Conservation (phyloP, 2,329 filamentous ascomycete species). For the Alternaria sp. region DNA sequence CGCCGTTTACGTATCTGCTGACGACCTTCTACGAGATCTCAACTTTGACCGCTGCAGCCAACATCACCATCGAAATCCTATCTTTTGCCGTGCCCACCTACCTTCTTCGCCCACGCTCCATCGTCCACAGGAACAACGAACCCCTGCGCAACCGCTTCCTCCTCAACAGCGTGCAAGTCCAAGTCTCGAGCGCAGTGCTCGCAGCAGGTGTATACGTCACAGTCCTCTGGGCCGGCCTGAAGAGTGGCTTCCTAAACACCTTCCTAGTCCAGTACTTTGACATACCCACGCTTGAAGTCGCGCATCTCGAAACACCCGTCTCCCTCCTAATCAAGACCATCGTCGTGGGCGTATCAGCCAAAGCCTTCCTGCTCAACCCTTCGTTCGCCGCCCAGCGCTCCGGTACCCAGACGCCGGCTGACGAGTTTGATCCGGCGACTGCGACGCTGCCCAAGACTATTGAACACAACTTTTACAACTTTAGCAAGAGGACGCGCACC, state of each 20-base stretch:
- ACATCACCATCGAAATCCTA: constrained; percentile 72
- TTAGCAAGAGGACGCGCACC: constrained; percentile 70
- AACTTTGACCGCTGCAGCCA: constrained; percentile 66
- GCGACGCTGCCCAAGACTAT: constrained; percentile 75
- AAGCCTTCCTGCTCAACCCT: constrained; percentile 79
- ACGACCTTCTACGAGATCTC: constrained; percentile 78
- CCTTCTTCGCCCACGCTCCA: constrained; percentile 73
- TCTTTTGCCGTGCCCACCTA: constrained; percentile 77
- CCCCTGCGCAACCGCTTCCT: constrained; percentile 55
- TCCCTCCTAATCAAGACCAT: constrained; percentile 64
- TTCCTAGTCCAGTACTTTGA: constrained; percentile 78
- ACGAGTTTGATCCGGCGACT: constrained; percentile 69
- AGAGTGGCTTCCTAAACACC: constrained; percentile 70
- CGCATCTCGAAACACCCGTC: constrained; percentile 67
- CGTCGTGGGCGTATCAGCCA: constrained; percentile 74
- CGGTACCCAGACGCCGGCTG: constrained; percentile 57
- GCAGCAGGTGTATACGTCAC: constrained; percentile 77
- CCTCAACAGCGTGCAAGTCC: constrained; percentile 48
- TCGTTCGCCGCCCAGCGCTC: constrained; percentile 65
- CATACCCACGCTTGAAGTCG: constrained; percentile 73
- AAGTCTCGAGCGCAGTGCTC: constrained; percentile 70
- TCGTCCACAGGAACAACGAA: constrained; percentile 67
- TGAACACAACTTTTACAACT: constrained; percentile 76
- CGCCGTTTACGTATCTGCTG: constrained; percentile 79
- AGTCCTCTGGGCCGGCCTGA: constrained; percentile 73